Evolutionary conservation across 2,329 filamentous ascomycete genomes (phyloP), one percentile per base, ranked within the genome.

Genomic region (Aspergillus ochraceus): DNA sequence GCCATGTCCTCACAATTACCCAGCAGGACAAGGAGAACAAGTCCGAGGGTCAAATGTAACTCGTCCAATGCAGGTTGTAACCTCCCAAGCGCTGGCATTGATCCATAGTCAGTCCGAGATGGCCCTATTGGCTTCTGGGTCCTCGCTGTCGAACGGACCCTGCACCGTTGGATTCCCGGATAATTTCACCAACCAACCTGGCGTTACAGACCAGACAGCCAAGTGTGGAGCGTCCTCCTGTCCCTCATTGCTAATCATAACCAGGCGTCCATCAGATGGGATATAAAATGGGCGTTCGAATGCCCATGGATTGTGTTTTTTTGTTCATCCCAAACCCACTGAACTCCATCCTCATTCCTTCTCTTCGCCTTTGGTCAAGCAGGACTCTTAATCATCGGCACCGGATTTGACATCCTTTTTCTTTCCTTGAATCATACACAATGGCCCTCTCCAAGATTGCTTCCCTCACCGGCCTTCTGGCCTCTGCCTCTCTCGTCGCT

Each of bases 401-500:
- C 17, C 36, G 54, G 46, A 54, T 61, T 64, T 55, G 55, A 57
- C 51, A 58, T 63, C 57, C 58, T 55, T 49, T 32, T 52, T 19
- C 51, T 49, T 45, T 56, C n/a, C 52, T 46, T 42, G 9, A 52
- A 17, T 49, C 36, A 9, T 19, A 4, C 39, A 66, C 30, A 45
- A 73, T 73, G 71, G 20, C 64, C 42, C 51, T 70, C 52, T 69
- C 67, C 45, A 71, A 70, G 60, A 59, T 71, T 32, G 62, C 66
- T 54, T 58, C 61, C 17, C 22, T 70, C 47, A 47, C 64, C 26
- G 54, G 64, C 10, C 20, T 72, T 42, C 64, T 77, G 29, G 70
- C 66, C 55, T 70, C 71, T 6, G 63, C 70, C 47, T 65, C 71
- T 30, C 63, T 71, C 52, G 74, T 73, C 50, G 66, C 70, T 53